These are phyloP conservation scores for Metschnikowia vanudenii DNA, from an alignment of 805 yeast genomes.

Conservation along the genomic window DNA sequence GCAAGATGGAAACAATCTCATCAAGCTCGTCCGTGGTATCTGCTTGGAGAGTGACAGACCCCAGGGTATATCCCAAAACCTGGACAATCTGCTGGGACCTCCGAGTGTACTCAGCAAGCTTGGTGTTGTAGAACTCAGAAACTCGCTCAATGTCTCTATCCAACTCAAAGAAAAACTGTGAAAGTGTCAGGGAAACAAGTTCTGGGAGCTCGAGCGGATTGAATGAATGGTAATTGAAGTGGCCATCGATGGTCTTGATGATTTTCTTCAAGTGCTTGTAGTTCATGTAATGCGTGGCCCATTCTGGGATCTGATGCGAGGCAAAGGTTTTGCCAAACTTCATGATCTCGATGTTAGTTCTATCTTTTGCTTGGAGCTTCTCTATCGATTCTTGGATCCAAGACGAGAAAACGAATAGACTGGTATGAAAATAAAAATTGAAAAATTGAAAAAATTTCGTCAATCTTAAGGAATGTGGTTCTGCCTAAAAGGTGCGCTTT, in stretches of 20 bases:
- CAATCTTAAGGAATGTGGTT: too few species aligned
- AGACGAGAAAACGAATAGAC: too few species aligned
- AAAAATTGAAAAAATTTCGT: too few species aligned
- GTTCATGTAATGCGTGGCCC: constrained; percentile 81
- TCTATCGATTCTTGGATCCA: too few species aligned
- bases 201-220: constrained; percentile 27
- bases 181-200: constrained; percentile 45
- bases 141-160: constrained; percentile 83
- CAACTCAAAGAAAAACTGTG: constrained; percentile 71
- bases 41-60: constrained; percentile 28
- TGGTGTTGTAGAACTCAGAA: constrained; percentile 71
- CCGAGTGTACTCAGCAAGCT: constrained; percentile 70
- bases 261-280: constrained; percentile 81
- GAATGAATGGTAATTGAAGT: constrained; percentile 34
- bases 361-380: too few species aligned
- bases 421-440: too few species aligned
- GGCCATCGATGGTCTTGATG: constrained; percentile 60
- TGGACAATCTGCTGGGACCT: constrained; percentile 50
- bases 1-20: constrained; percentile 49
- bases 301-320: constrained; percentile 90
- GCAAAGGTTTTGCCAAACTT: constrained; percentile 78
- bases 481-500: too few species aligned
- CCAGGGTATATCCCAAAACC: constrained; percentile 33
- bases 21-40: constrained; percentile 42
- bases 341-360: too few species aligned